Conservation (phyloP, 306 rosid genomes). For the Delonix regia region DNA sequence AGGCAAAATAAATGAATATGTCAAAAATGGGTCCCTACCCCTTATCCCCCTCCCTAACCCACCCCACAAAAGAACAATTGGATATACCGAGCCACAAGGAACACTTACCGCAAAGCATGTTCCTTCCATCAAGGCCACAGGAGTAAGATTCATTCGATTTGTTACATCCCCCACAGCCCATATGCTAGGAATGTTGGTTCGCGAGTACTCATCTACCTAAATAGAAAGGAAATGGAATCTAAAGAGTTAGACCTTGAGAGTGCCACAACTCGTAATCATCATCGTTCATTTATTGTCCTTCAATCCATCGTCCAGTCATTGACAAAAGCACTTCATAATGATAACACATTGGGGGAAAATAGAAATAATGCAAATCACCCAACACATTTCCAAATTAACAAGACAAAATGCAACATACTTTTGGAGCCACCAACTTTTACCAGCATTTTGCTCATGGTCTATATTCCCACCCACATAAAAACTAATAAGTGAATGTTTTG, state of each 20-base stretch:
- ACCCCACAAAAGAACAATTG: constrained; percentile 14
- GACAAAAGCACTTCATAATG: constrained; percentile 11
- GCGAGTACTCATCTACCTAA: constrained; percentile 85
- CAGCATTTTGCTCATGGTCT: neutral
- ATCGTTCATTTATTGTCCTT: neutral
- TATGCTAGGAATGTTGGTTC: constrained; percentile 75
- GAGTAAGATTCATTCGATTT: constrained; percentile 86
- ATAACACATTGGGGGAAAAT: neutral
- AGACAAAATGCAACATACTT: neutral
- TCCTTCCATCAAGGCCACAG: constrained; percentile 96
- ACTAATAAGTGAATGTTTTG: neutral
- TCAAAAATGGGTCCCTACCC: constrained; percentile 2
- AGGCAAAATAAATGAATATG: constrained; percentile 28
- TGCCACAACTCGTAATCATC: neutral
- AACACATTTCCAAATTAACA: neutral
- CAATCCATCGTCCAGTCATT: neutral
- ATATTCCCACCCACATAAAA: neutral
- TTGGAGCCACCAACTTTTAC: neutral
- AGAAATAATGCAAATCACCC: neutral
- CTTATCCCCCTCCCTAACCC: neutral
- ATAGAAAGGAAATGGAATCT: constrained; percentile 3
- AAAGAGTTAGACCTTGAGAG: constrained; percentile 24
- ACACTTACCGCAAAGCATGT: constrained; percentile 78
- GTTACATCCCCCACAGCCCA: constrained; percentile 99
- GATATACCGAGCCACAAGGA: constrained; percentile 18